Percentiles rank a stretch among this genome's conserved stretches.
Evolutionary conservation across 371 early-diverging fungal species (phyloP).

Genomic region (Apophysomyces variabilis): DNA sequence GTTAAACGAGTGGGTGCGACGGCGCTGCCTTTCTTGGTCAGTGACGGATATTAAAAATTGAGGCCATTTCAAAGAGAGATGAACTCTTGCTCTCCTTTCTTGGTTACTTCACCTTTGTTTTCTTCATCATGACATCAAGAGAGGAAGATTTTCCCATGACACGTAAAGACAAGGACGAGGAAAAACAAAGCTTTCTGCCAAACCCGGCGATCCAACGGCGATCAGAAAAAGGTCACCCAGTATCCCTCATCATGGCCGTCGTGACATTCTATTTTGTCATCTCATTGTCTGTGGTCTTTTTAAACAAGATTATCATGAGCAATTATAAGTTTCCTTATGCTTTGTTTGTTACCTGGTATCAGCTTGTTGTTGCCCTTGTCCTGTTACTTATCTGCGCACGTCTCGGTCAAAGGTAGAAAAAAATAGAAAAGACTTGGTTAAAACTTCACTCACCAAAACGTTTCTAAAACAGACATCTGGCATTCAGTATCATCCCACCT

Average conservation of each 20-base stretch:
- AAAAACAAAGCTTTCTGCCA: slow-evolving; percentile 61
- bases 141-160: slow-evolving; percentile 44
- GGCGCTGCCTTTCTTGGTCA: too few species aligned
- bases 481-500: slow-evolving; percentile 71
- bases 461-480: slow-evolving; percentile 40
- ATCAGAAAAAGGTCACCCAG: slow-evolving; percentile 51
- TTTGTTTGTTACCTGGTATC: slow-evolving; percentile 73
- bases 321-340: slow-evolving; percentile 72
- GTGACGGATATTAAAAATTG: background rate
- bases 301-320: slow-evolving; percentile 76
- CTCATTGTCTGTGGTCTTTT: slow-evolving; percentile 76
- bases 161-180: slow-evolving; percentile 43
- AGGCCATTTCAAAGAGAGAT: background rate
- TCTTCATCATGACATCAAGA: slow-evolving; percentile 24
- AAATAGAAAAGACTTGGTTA: too few species aligned
- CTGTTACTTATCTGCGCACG: slow-evolving; percentile 65
- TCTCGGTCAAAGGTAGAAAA: slow-evolving; percentile 61
- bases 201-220: slow-evolving; percentile 49
- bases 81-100: background rate
- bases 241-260: slow-evolving; percentile 57
- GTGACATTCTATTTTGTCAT: slow-evolving; percentile 72
- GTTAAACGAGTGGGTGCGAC: too few species aligned
- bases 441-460: background rate
- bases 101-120: slow-evolving; percentile 10
- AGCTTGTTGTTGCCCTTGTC: slow-evolving; percentile 67